Base-by-base conservation (phyloP, 352 stramenopile genomes). In the Bremia lactucae region DNA sequence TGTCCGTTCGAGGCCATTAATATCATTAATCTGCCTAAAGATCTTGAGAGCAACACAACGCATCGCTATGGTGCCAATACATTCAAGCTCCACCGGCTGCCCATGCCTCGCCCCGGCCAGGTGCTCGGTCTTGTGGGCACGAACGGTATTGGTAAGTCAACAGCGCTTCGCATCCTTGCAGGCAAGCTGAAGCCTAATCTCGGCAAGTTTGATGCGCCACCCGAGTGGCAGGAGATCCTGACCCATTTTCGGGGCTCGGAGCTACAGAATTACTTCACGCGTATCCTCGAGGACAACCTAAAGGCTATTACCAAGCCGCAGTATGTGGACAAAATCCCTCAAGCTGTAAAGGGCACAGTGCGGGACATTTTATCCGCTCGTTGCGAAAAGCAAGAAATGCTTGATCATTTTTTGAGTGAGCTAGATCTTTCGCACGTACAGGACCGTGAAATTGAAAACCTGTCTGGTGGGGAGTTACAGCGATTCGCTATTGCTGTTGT, bases 21-120 rank as follows among this genome's bases (percentile, higher is more conserved):
- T 58, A 99, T 99, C 55, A 99, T 99, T 82, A 99, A 99, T 65
- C 60, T 99, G 42, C 96, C 96, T 31, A 99, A 98, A 68, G 85
- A 98, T 66, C 74, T 99, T 5, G 94, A 98, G 52, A 90, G 69
- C 59, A 97, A 98, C 62, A 98, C 95, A n/a, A 99, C 96, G 36
- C 96, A 99, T 65, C 92, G 96, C 34, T 99, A 99, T 57, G 96
- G 97, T 29, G 93, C 95, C 31, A 99, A 99, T 75, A 96, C 88
- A 13, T 99, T 99, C 74, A 99, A 99, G 78, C 77, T 99, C 9
- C 97, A 99, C 66, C 78, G 74, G 31, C 77, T 99, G 45, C 97
- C 97, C 28, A 99, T 97, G 92, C 97, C 97, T 11, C 87, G 96
- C 46, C 93, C 95, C 0, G 95, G 95, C 22, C 93, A 99, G 61